These are phyloP conservation scores for Vitis labrusca DNA, from an alignment of 164 flowering plant species.

Conservation along the genomic window DNA sequence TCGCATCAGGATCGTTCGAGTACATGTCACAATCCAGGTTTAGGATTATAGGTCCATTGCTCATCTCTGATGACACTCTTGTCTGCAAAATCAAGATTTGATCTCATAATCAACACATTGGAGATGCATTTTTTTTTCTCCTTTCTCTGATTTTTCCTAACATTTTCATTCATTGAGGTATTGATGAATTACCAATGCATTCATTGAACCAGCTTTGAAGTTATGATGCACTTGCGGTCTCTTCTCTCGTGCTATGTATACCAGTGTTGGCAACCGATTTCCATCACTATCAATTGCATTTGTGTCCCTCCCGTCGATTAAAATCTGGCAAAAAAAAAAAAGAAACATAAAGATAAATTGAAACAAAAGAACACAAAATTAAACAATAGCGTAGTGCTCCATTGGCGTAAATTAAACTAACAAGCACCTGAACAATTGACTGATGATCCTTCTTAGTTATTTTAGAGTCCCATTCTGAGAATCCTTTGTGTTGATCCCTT, in stretches of 20 bases:
- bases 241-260: slow-evolving; percentile 62
- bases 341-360: neutral
- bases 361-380: neutral
- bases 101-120: neutral
- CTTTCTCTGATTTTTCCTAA: too few species aligned
- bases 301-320: slow-evolving; percentile 32
- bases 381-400: too few species aligned
- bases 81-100: slow-evolving; percentile 34
- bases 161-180: neutral
- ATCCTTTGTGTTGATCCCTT: slow-evolving; percentile 29
- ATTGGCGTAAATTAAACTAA: too few species aligned
- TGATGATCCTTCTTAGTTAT: slow-evolving; percentile 28
- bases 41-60: slow-evolving; percentile 57
- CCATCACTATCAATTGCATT: slow-evolving; percentile 39
- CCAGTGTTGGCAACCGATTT: slow-evolving; percentile 39
- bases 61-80: slow-evolving; percentile 70
- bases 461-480: slow-evolving; percentile 32
- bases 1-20: slow-evolving; percentile 49
- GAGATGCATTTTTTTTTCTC: too few species aligned
- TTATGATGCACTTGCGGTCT: slow-evolving; percentile 40
- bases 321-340: slow-evolving; percentile 22
- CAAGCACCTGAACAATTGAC: slow-evolving; percentile 33
- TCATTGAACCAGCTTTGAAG: slow-evolving; percentile 68
- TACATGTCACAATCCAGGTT: slow-evolving; percentile 89
- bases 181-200: slow-evolving; percentile 36